These are phyloP conservation scores for Tricharina praecox DNA, from an alignment of 495 filamentous ascomycete species.

Conservation along the genomic window DNA sequence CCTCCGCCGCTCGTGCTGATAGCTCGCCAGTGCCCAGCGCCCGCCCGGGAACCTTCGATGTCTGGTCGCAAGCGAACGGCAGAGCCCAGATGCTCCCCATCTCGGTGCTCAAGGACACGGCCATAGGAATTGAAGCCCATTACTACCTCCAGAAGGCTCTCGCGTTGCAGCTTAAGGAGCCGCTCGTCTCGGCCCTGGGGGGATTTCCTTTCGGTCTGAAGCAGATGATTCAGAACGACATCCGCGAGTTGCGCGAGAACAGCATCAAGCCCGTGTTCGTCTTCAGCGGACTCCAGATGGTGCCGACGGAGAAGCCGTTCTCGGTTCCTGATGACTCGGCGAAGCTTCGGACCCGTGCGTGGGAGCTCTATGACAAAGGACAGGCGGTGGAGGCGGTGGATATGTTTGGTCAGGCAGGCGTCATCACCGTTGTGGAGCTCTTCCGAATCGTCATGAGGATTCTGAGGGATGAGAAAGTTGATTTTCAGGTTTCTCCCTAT, in stretches of 20 bases:
- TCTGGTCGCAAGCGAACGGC: conserved; percentile 34
- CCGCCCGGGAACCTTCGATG: conserved; percentile 38
- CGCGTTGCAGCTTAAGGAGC: conserved; percentile 52
- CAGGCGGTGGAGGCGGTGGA: conserved; percentile 60
- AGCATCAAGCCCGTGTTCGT: conserved; percentile 61
- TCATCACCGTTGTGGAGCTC: conserved; percentile 41
- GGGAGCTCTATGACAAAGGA: conserved; percentile 71
- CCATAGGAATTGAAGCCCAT: conserved; percentile 74
- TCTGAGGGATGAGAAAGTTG: conserved; percentile 47
- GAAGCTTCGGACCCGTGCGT: conserved; percentile 36
- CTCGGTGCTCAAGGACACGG: conserved; percentile 48
- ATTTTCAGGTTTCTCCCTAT: conserved; percentile 79
- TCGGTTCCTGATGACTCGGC: conserved; percentile 26
- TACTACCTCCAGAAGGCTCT: conserved; percentile 69
- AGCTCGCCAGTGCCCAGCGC: no score
- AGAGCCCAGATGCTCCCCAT: conserved; percentile 40
- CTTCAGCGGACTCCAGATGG: conserved; percentile 70
- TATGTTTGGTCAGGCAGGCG: conserved; percentile 59
- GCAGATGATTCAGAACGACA: conserved; percentile 51
- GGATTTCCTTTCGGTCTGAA: conserved; percentile 68
- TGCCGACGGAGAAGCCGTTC: conserved; percentile 38
- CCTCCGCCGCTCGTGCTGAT: no score
- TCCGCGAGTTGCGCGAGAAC: conserved; percentile 47
- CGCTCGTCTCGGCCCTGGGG: conserved; percentile 74
- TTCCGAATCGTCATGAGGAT: conserved; percentile 61